Percentiles rank a stretch among this genome's conserved stretches.
Evolutionary conservation across 768 basidiomycete genomes (phyloP).

Genomic region (Trametes cingulata): DNA sequence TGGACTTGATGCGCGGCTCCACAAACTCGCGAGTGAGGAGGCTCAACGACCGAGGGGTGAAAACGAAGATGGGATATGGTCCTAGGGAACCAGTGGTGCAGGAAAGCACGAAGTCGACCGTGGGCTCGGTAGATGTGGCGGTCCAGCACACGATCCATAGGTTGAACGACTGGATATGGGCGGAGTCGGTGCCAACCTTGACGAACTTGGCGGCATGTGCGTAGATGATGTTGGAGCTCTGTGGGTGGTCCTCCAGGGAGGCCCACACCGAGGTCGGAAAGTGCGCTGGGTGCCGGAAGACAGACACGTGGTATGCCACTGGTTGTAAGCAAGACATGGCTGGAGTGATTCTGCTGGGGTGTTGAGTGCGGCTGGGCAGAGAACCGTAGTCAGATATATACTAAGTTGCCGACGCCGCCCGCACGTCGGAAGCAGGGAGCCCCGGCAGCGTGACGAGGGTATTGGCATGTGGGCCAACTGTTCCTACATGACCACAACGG

Average conservation of each 20-base stretch:
- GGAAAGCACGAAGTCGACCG: constrained; percentile 56
- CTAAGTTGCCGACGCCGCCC: no score
- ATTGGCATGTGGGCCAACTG: no score
- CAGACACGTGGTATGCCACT: not conserved
- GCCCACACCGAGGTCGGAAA: constrained; percentile 42
- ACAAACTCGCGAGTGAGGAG: constrained; percentile 41
- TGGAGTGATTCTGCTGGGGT: not conserved
- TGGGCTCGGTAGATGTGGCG: not conserved
- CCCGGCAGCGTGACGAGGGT: no score
- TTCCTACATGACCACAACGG: no score
- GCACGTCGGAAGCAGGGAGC: no score
- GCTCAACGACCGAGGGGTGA: constrained; percentile 28
- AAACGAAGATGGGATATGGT: constrained; percentile 68
- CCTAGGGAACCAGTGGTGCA: constrained; percentile 58
- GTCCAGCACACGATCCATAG: constrained; percentile 36
- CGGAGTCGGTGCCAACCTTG: not conserved
- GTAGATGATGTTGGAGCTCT: constrained; percentile 44
- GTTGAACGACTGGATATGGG: not conserved
- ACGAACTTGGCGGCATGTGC: constrained; percentile 40
- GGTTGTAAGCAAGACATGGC: not conserved
- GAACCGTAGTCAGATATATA: no score
- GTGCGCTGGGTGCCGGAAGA: constrained; percentile 27
- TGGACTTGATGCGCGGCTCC: constrained; percentile 39
- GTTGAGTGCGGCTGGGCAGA: not conserved
- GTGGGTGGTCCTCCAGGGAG: constrained; percentile 38